Base-by-base conservation (phyloP, 2,329 filamentous ascomycete species). In the Aureobasidium musti region DNA sequence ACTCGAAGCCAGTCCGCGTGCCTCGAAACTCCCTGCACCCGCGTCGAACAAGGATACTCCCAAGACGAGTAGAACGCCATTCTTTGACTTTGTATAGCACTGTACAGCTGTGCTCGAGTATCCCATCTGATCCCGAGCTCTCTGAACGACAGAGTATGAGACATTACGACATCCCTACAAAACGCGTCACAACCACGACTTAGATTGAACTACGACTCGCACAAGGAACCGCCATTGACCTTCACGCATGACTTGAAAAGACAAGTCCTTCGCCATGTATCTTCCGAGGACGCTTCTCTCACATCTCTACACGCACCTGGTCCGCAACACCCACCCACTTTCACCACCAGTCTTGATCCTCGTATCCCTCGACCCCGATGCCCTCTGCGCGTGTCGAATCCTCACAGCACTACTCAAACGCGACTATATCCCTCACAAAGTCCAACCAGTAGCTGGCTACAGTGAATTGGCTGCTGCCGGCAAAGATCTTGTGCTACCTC, bases 371-470 rank as follows among this genome's bases (percentile, higher is more conserved):
- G 94, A 97, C 75, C 92, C 95, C 65, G 95, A 99, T 80, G 91
- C 95, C 70, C 87, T 99, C 69, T 98, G 94, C 79, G 95, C 93
- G 69, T 96, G 92, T 77, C 92, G 93, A 69, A 97, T 99, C 68
- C 87, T 99, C 56, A 96, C 94, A 2, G 86, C 90, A 60, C 84
- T 99, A n/a, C 84, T 99, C 68, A 97, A 96, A 80, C 90, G 94
- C 83, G 95, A 99, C 82, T 98, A 96, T 76, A 96, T 99, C 72
- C 91, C 90, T 17, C 94, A 98, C 81, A 98, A 97, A 79, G 97
- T 98, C 74, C 91, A 97, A 74, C 95, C 95, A 1, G 89, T 99
- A 65, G 87, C 91, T 23, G 95, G 95, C 65, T 98, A 97, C 86
- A 89, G 87, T 70, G 95, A 98, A 77, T 86, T 99, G 54, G 85